These are phyloP conservation scores for Lipomyces sp. DNA, from an alignment of 805 yeast species.

Conservation along the genomic window DNA sequence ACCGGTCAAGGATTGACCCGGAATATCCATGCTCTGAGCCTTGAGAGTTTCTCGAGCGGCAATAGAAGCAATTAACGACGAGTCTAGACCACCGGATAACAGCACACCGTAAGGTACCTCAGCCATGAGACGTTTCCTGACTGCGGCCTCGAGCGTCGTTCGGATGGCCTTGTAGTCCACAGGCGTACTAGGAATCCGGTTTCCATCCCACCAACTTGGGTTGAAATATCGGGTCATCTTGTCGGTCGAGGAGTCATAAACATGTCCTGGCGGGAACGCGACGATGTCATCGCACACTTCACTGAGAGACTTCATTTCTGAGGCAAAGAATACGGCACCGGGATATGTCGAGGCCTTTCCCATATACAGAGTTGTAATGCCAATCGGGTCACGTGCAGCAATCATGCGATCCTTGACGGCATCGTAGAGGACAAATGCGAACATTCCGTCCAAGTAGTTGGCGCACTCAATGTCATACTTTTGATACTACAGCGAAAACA, in stretches of 20 bases:
- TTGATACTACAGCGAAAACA: conserved; percentile 50
- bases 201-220: conserved; percentile 94
- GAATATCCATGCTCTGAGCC: conserved; percentile 55
- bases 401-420: conserved; percentile 79
- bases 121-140: conserved; percentile 98
- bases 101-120: conserved; percentile 99
- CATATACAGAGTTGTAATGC: conserved; percentile 94
- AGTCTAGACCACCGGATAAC: conserved; percentile 96
- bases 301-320: conserved; percentile 89
- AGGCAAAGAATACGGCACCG: conserved; percentile 83
- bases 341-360: conserved; percentile 76
- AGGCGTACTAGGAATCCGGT: conserved; percentile 71
- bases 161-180: conserved; percentile 76
- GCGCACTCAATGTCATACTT: conserved; percentile 92
- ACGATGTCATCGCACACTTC: conserved; percentile 92
- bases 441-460: conserved; percentile 94
- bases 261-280: conserved; percentile 99
- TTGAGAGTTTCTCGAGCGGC: conserved; percentile 94
- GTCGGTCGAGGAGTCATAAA: conserved; percentile 90
- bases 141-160: conserved; percentile 86
- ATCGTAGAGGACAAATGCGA: conserved; percentile 92
- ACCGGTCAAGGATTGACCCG: conserved; percentile 76
- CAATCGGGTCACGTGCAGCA: conserved; percentile 99
- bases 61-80: conserved; percentile 93
- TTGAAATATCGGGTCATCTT: conserved; percentile 82